Evolutionary conservation across 495 filamentous ascomycete genomes (phyloP).

Genomic region (Annulohypoxylon moriforme): DNA sequence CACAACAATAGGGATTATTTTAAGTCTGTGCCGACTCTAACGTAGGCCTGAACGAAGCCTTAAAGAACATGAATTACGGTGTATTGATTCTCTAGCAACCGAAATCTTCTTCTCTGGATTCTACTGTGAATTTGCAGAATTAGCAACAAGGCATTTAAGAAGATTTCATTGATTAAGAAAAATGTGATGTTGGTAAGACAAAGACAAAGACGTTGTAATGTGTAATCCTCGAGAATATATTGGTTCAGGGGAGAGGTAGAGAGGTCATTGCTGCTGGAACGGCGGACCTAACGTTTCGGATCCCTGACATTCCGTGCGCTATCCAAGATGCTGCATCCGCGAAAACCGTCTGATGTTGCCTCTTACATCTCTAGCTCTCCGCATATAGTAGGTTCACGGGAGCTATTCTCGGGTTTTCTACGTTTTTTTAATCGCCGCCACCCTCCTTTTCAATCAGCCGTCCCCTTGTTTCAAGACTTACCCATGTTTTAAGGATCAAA

Average conservation of each 20-base stretch:
- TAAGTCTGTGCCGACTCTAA: not conserved
- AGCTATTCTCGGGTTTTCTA: not conserved
- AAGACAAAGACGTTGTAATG: slow-evolving; percentile 14
- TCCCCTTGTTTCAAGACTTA: slow-evolving; percentile 33
- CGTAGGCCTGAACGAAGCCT: not conserved
- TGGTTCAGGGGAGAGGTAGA: not conserved
- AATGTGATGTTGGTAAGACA: slow-evolving; percentile 4
- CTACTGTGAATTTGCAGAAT: not conserved
- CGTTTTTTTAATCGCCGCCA: not conserved
- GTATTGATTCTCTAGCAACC: not conserved
- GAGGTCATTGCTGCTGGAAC: slow-evolving; percentile 6
- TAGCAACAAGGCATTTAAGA: not conserved
- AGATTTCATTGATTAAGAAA: not conserved
- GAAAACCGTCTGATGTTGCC: not conserved
- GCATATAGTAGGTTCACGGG: not conserved
- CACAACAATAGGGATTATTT: not conserved
- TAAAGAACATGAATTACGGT: not conserved
- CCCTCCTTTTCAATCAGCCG: slow-evolving; percentile 20
- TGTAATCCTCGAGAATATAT: slow-evolving; percentile 20
- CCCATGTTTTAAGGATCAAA: slow-evolving; percentile 27
- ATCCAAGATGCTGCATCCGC: slow-evolving; percentile 18
- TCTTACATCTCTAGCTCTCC: not conserved
- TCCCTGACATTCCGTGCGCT: slow-evolving; percentile 39
- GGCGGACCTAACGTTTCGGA: slow-evolving; percentile 43
- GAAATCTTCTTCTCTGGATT: not conserved